Conservation (phyloP, 148 eudicot genomes). For the Rhododendron mucronatum region DNA sequence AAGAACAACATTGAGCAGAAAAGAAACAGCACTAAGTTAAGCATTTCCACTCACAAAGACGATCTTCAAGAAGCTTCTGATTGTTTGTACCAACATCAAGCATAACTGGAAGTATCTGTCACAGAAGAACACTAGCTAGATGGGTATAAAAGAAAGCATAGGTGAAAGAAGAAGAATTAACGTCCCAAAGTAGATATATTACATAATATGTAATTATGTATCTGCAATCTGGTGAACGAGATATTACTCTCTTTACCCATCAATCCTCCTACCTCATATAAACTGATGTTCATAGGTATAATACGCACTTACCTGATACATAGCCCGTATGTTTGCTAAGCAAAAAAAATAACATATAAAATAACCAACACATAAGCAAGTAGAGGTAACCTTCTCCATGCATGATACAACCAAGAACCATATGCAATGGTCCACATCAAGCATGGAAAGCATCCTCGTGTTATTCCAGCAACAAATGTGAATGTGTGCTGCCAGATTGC, state of each 20-base stretch:
- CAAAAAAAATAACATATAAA: not conserved
- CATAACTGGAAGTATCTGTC: constrained; percentile 90
- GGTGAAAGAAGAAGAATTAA: not conserved
- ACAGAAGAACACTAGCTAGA: constrained; percentile 2
- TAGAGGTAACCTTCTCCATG: not conserved
- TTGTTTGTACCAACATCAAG: constrained; percentile 99
- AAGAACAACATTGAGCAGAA: not conserved
- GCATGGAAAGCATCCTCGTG: not conserved
- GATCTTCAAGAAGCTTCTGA: constrained; percentile 82
- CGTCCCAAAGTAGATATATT: not conserved
- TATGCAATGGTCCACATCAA: not conserved
- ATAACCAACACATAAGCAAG: not conserved
- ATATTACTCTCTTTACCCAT: not conserved
- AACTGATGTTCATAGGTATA: not conserved
- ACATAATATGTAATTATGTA: not conserved
- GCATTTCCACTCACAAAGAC: constrained; percentile 60
- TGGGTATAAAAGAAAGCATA: not conserved
- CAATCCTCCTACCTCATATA: not conserved
- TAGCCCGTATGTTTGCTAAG: not conserved
- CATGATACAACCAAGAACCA: not conserved
- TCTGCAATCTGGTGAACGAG: not conserved
- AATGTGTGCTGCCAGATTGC: not conserved
- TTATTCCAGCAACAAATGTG: not conserved
- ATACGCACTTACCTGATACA: not conserved
- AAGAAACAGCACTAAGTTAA: constrained; percentile 7